Conservation (phyloP, 129 eudicot genomes). For the Lactuca sativa region DNA sequence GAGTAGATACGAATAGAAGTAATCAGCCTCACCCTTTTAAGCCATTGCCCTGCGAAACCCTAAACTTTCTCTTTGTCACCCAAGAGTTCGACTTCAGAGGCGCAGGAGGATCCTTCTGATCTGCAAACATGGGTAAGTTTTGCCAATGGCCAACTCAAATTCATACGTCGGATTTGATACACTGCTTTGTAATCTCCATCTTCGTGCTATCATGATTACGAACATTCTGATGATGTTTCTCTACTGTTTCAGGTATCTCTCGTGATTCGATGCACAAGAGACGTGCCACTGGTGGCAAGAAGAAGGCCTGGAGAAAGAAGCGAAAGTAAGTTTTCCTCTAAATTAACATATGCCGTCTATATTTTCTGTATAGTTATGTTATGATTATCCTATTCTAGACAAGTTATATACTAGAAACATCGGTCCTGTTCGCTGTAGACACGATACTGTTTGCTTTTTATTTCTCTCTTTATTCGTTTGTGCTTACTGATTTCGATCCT, state of each 20-base stretch:
- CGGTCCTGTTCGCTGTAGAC: background rate
- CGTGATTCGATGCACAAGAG: constrained; percentile 75
- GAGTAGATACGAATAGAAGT: background rate
- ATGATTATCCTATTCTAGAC: background rate
- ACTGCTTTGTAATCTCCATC: background rate
- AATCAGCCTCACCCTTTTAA: constrained; percentile 8
- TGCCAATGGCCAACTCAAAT: background rate
- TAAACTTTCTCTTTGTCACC: constrained; percentile 13
- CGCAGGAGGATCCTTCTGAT: constrained; percentile 13
- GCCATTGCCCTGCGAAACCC: constrained; percentile 14
- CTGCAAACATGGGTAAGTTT: constrained; percentile 29
- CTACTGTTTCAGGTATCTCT: constrained; percentile 46
- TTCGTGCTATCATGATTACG: background rate
- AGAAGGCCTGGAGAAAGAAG: constrained; percentile 79
- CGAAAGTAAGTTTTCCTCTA: constrained; percentile 40
- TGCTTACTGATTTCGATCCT: background rate
- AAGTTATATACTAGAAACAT: background rate
- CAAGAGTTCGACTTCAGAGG: constrained; percentile 7
- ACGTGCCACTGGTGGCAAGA: constrained; percentile 69
- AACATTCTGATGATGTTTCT: background rate
- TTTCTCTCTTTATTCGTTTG: background rate
- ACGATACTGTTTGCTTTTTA: background rate
- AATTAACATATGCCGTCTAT: background rate
- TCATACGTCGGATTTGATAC: background rate
- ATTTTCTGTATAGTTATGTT: background rate